Evolutionary conservation across 2,329 filamentous ascomycete species (phyloP).

Genomic region (Exserohilum turcica): DNA sequence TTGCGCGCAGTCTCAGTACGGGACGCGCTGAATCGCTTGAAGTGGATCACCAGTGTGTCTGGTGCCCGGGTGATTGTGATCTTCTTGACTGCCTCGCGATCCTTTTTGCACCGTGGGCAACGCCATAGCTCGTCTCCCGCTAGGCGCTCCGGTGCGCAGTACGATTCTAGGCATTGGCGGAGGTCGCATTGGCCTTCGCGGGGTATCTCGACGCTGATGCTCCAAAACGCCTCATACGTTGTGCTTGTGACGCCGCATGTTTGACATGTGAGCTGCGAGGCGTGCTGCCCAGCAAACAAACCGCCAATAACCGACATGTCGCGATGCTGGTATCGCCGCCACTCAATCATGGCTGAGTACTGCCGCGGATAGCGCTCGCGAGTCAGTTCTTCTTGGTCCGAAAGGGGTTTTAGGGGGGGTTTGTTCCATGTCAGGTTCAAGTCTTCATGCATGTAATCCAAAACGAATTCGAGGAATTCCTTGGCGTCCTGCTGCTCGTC

Average conservation of each 20-base stretch:
- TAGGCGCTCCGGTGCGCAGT: constrained; percentile 70
- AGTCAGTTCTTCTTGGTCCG: constrained; percentile 63
- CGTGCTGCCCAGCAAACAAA: constrained; percentile 76
- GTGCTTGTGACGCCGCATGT: constrained; percentile 67
- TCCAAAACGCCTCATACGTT: constrained; percentile 72
- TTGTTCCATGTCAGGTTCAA: constrained; percentile 72
- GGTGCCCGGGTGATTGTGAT: constrained; percentile 79
- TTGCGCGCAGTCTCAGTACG: constrained; percentile 66
- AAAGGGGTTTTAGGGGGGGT: constrained; percentile 62
- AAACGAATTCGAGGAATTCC: constrained; percentile 83
- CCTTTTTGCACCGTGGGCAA: constrained; percentile 75
- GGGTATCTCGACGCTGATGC: constrained; percentile 72
- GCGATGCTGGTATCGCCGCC: constrained; percentile 70
- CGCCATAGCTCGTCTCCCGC: constrained; percentile 71
- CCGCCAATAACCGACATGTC: constrained; percentile 78
- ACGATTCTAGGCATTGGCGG: constrained; percentile 71
- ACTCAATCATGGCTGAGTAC: constrained; percentile 73
- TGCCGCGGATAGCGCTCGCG: constrained; percentile 66
- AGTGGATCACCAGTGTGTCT: constrained; percentile 75
- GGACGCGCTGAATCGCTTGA: constrained; percentile 71
- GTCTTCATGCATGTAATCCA: constrained; percentile 84
- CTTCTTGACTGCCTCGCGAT: constrained; percentile 70
- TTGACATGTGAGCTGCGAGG: constrained; percentile 64
- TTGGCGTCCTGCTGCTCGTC: constrained; percentile 85
- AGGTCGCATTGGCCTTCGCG: constrained; percentile 65